These are phyloP conservation scores for Penstemon eatonii DNA, from an alignment of 257 asterid species.

Conservation along the genomic window DNA sequence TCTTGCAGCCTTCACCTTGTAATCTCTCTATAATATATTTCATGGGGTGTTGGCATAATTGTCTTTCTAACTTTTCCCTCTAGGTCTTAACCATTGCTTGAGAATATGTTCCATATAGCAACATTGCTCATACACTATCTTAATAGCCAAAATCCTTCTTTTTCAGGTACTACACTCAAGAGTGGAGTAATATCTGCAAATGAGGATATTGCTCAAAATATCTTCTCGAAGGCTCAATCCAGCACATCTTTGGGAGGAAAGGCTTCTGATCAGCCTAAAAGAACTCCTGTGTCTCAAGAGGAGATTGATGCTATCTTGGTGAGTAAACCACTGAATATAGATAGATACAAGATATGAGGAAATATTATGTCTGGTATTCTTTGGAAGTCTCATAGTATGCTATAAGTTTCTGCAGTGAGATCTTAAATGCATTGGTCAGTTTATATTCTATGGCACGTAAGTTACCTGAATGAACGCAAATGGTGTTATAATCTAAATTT, in stretches of 20 bases:
- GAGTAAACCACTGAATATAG: constrained; percentile 27
- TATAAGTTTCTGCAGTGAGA: neutral
- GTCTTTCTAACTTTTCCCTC: neutral
- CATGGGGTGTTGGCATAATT: neutral
- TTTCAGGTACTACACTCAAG: constrained; percentile 55
- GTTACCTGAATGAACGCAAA: too few relatives aligned
- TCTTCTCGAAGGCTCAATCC: constrained; percentile 61
- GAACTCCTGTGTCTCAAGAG: constrained; percentile 81
- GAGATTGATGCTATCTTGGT: constrained; percentile 93
- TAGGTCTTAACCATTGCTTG: neutral
- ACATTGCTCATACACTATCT: constrained; percentile 14
- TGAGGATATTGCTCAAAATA: constrained; percentile 42
- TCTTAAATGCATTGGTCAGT: constrained; percentile 2
- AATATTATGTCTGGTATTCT: neutral
- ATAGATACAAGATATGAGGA: neutral
- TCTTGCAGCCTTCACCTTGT: neutral
- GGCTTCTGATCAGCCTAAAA: constrained; percentile 94
- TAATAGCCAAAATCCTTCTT: constrained; percentile 22
- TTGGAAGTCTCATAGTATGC: constrained; percentile 1
- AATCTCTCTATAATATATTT: neutral
- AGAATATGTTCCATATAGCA: neutral
- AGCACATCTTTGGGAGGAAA: constrained; percentile 64
- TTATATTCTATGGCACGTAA: neutral
- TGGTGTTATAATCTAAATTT: too few relatives aligned
- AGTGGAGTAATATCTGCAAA: constrained; percentile 40